Evolutionary conservation across 176 grass and related monocot species (phyloP), one percentile per base, ranked within the genome.

Genomic region (Aegilops tauschii): DNA sequence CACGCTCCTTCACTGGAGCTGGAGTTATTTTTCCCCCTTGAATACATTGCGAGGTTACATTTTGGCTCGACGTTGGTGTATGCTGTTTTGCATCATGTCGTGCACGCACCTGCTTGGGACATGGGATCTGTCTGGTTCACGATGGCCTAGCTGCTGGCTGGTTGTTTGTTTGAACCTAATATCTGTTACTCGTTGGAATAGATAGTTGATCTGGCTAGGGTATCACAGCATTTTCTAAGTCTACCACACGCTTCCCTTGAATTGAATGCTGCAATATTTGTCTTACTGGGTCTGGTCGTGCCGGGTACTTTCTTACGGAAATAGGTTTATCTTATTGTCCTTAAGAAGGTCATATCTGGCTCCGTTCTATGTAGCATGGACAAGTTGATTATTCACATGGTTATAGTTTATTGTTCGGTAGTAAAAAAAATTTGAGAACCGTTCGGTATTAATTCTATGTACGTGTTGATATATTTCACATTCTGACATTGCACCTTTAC

Each of bases 401-500:
- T 21, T 13, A 18, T 52, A 40, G 47, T 18, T 39, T 66, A 20
- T 5, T 56, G 52, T 64, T 52, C 13, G 3, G 34, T 40, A 18
- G 5, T 64, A 27, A n/a, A 30, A 30, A 30, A 30, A 30, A 30
- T 30, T 30, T 30, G 30, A 30, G 30, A 30, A 30, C 30, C 42
- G 50, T 64, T 52, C 12, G 3, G 28, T 42, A 20, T 4, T 65
- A 27, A n/a, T 82, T 54, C 37, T 52, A 1, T 54, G 3, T 21
- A 69, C 27, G 70, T 88, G 80, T 64, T 37, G 16, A 29, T 21
- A 73, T 63, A 63, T 21, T 17, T 65, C 42, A 12, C 32, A n/a
- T n/a, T 40, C n/a, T 81, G 47, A 28, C 69, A 29, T n/a, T 69
- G 32, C 36, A 82, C 81, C 77, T 83, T 25, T 89, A 72, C 58